Conservation (phyloP, 2,329 filamentous ascomycete genomes). For the Aspergillus ochraceus region DNA sequence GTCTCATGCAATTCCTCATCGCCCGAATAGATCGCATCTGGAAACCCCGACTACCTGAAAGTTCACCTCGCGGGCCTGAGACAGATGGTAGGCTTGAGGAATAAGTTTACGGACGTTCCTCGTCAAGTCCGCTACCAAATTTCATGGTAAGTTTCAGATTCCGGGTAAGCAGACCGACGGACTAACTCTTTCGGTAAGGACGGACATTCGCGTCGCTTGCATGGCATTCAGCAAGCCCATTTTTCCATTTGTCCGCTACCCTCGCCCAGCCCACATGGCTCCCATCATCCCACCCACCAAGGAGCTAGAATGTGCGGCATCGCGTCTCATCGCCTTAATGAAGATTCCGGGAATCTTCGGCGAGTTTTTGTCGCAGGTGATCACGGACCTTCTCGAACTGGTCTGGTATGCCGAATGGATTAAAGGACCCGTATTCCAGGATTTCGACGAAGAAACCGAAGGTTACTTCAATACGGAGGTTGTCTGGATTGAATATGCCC, state of each 20-base stretch:
- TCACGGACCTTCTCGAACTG: slow-evolving; percentile 37
- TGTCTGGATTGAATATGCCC: slow-evolving; percentile 38
- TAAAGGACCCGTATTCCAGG: slow-evolving; percentile 29
- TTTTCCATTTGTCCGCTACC: slow-evolving; percentile 38
- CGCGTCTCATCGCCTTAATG: slow-evolving; percentile 32
- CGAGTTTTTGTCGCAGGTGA: slow-evolving; percentile 29
- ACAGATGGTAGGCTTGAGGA: slow-evolving; percentile 40
- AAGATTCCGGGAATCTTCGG: slow-evolving; percentile 38
- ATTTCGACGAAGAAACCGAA: slow-evolving; percentile 37
- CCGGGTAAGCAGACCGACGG: background rate
- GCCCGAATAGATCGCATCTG: slow-evolving; percentile 36
- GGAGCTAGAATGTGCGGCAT: slow-evolving; percentile 32
- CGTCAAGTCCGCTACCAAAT: slow-evolving; percentile 40
- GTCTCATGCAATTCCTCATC: background rate
- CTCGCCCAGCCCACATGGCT: slow-evolving; percentile 30
- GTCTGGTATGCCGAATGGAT: slow-evolving; percentile 40
- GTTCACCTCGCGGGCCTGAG: slow-evolving; percentile 41
- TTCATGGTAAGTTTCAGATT: slow-evolving; percentile 32
- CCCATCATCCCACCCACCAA: slow-evolving; percentile 30
- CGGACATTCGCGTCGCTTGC: slow-evolving; percentile 41
- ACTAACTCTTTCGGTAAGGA: slow-evolving; percentile 27
- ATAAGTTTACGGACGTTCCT: slow-evolving; percentile 39
- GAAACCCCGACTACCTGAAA: slow-evolving; percentile 40
- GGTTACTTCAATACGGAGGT: slow-evolving; percentile 44
- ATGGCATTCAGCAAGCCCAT: slow-evolving; percentile 40